Percentiles rank a stretch among this genome's conserved stretches.
These are phyloP conservation scores for Marchantia polymorpha DNA, from an alignment of 225 moss, liverwort and hornwort genomes.

Conservation along the genomic window DNA sequence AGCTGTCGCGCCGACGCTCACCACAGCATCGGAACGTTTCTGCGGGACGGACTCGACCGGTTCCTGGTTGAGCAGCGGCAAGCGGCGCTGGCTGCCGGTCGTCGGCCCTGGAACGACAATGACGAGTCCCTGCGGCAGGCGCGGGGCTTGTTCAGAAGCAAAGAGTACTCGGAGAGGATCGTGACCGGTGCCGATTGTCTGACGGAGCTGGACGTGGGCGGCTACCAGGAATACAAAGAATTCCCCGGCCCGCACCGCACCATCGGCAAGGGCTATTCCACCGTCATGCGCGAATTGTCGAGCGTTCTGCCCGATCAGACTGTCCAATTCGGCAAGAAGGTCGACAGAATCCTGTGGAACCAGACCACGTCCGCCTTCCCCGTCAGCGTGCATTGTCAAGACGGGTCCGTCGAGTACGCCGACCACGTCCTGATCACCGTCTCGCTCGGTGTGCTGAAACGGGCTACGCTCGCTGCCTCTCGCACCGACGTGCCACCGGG, in stretches of 20 bases:
- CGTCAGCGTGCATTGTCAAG: slow-evolving; percentile 33
- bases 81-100: not conserved
- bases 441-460: slow-evolving; percentile 45
- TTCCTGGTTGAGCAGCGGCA: slow-evolving; percentile 13
- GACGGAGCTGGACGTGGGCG: slow-evolving; percentile 34
- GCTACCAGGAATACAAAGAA: slow-evolving; percentile 37
- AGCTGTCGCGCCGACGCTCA: not conserved
- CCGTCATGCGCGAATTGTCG: slow-evolving; percentile 28
- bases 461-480: not conserved
- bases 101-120: slow-evolving; percentile 18
- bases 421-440: slow-evolving; percentile 43
- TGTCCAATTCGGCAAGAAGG: slow-evolving; percentile 33
- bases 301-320: slow-evolving; percentile 21
- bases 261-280: slow-evolving; percentile 33
- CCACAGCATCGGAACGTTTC: slow-evolving; percentile 25
- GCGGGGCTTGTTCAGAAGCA: slow-evolving; percentile 30
- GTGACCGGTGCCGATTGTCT: slow-evolving; percentile 37
- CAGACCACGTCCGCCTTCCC: slow-evolving; percentile 13
- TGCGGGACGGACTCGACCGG: slow-evolving; percentile 30
- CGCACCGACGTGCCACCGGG: too few relatives aligned
- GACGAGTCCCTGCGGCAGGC: slow-evolving; percentile 10
- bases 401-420: slow-evolving; percentile 34
- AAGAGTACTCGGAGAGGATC: slow-evolving; percentile 32
- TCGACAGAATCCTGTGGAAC: slow-evolving; percentile 33
- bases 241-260: slow-evolving; percentile 33